phyloP scores from a whole-genome alignment of 164 flowering plant genomes.

The Nymphaea thermarum region DNA sequence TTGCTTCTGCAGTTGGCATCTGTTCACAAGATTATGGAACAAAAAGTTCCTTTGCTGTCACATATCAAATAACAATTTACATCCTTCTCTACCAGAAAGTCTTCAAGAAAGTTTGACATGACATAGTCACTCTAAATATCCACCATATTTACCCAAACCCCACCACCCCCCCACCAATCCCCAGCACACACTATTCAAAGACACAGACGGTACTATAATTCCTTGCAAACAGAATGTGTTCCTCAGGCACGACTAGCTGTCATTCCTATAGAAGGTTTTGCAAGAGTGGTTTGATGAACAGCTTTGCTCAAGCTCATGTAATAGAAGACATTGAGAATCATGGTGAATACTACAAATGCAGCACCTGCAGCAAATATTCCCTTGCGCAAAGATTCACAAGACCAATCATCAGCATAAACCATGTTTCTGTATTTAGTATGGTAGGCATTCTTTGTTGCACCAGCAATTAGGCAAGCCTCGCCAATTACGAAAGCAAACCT shows the following conservation, averaged over 20 bases:
- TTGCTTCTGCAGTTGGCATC: too few species aligned
- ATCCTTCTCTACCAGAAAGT: too few species aligned
- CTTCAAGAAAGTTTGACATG: too few species aligned
- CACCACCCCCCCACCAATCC: too few species aligned
- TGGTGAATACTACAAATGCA: constrained; percentile 71
- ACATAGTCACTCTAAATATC: too few species aligned
- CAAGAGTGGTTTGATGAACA: constrained; percentile 37
- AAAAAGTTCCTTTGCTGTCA: too few species aligned
- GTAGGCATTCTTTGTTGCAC: constrained; percentile 84
- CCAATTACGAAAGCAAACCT: constrained; percentile 79
- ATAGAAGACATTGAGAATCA: constrained; percentile 79
- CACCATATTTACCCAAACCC: too few species aligned
- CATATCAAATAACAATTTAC: too few species aligned
- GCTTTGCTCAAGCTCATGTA: constrained; percentile 82
- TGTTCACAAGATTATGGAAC: too few species aligned
- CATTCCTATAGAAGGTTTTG: constrained; percentile 72
- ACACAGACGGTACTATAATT: too few species aligned
- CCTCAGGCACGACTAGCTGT: constrained; percentile 40
- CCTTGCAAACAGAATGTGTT: too few species aligned
- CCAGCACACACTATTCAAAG: too few species aligned
- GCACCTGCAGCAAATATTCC: constrained; percentile 93
- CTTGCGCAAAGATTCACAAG: constrained; percentile 79
- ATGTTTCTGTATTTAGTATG: constrained; percentile 71
- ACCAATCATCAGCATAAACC: constrained; percentile 56
- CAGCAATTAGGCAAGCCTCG: constrained; percentile 78